These are phyloP conservation scores for Colletotrichum sp. DNA, from an alignment of 2,329 filamentous ascomycete genomes.

Conservation along the genomic window DNA sequence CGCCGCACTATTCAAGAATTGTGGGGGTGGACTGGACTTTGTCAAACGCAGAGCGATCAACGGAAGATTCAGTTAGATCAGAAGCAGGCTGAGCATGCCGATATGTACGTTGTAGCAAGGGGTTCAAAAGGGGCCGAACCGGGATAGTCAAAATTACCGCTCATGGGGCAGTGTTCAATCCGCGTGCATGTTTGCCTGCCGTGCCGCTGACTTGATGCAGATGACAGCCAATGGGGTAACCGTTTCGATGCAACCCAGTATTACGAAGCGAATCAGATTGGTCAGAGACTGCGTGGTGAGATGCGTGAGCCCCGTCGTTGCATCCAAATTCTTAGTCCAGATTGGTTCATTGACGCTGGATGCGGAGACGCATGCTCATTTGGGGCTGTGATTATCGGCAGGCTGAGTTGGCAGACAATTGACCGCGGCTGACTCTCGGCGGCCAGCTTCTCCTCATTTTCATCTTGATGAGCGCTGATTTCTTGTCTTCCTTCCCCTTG, in stretches of 20 bases:
- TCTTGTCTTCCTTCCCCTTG: rapidly evolving
- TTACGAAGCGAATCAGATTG: background rate
- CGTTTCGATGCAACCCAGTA: background rate
- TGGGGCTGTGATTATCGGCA: background rate
- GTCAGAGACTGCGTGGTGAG: rapidly evolving
- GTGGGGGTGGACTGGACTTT: background rate
- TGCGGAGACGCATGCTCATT: background rate
- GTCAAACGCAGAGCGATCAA: background rate
- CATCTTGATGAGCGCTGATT: background rate
- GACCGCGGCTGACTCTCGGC: background rate
- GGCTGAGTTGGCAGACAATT: background rate
- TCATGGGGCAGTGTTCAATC: background rate
- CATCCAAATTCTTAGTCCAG: background rate
- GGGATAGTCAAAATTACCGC: background rate
- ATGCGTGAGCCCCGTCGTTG: background rate
- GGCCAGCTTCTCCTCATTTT: background rate
- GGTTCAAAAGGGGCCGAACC: background rate
- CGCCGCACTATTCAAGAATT: background rate
- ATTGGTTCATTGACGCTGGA: background rate
- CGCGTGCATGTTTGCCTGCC: background rate
- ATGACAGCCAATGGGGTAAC: background rate
- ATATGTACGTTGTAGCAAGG: background rate
- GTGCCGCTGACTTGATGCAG: background rate
- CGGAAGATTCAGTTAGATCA: rapidly evolving
- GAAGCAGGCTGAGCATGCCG: background rate